Conservation (phyloP, 2,329 filamentous ascomycete genomes). For the Alternaria angustiovoidea region DNA sequence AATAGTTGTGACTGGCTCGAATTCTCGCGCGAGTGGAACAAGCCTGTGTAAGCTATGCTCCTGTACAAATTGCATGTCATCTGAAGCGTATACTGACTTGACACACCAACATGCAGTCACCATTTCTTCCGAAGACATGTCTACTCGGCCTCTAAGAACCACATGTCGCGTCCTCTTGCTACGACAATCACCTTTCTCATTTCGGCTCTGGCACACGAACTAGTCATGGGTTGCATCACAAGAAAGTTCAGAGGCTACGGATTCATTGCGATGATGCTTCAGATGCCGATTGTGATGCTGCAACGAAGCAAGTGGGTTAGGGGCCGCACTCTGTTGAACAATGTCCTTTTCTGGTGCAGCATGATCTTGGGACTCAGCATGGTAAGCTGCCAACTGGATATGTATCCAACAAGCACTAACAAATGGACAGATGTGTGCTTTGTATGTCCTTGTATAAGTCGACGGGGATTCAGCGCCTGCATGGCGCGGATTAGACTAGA, state of each 20-base stretch:
- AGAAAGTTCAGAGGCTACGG: constrained; percentile 96
- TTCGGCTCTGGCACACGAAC: constrained; percentile 86
- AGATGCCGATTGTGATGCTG: constrained; percentile 92
- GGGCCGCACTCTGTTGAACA: constrained; percentile 74
- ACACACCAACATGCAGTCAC: constrained; percentile 68
- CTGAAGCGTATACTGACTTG: constrained; percentile 77
- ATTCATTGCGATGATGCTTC: constrained; percentile 93
- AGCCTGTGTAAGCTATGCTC: neutral
- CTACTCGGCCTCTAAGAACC: constrained; percentile 80
- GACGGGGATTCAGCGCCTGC: neutral
- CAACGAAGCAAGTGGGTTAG: constrained; percentile 82
- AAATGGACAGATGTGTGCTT: constrained; percentile 46
- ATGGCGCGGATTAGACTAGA: neutral
- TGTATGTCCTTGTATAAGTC: constrained; percentile 49
- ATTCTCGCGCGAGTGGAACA: constrained; percentile 70
- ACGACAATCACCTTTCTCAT: constrained; percentile 93
- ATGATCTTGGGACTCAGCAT: constrained; percentile 88
- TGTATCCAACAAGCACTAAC: neutral
- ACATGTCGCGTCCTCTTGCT: constrained; percentile 78
- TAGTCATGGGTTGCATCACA: constrained; percentile 97
- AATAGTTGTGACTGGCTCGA: constrained; percentile 88
- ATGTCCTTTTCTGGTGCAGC: constrained; percentile 86
- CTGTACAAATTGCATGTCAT: constrained; percentile 65
- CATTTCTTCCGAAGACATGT: constrained; percentile 95
- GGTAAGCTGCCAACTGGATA: constrained; percentile 60